Evolutionary conservation across 1,284 basidiomycete species (phyloP), one percentile per base, ranked within the genome.

Genomic region (Apiotrichum gracile): DNA sequence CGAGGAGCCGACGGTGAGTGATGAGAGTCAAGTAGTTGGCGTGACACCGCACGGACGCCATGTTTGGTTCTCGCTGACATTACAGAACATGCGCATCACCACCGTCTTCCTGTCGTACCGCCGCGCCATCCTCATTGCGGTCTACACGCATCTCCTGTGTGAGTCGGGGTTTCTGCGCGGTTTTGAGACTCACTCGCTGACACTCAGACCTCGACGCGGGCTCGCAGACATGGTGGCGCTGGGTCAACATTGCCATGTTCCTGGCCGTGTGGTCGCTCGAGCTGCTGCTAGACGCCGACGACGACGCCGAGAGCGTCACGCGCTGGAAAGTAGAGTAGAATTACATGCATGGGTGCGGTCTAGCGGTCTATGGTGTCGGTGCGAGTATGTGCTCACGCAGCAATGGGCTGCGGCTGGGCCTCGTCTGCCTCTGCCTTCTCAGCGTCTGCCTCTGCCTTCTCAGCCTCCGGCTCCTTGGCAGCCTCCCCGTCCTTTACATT

Each of bases 101-200:
- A 75, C 73, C 5, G 61, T 76, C 29, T 64, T 77, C 7, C 52
- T 77, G 21, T 65, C 67, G 6, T 77, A 76, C 58, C 62, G 74
- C 21, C 61, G 71, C 39, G 70, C 73, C 6, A 74, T 77, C 55
- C 64, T 77, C 29, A 75, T 76, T 40, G 66, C 74, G 5, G 74
- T 76, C 7, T 77, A 77, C 56, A 77, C 75, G 7, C 75, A 77
- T 56, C 61, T 76, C 3, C 62, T 77, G 1, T 55, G 73, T 73
- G 49, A 55, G 73, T 70, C 10, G 27, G 4, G 9, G 29, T 29
- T 10, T 7, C 41, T 19, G 24, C 14, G 31, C 37, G 4, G n/a
- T 37, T 19, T 14, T 16, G 26, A 25, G 24, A 22, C 37, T 12
- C 1, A 1, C n/a, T 27, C 25, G 5, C 49, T 24, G 14, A 34